A percentile compares a stretch with the other conserved stretches of the same genome.
Conservation (phyloP, 768 basidiomycete genomes). For the Mycena haematopus region DNA sequence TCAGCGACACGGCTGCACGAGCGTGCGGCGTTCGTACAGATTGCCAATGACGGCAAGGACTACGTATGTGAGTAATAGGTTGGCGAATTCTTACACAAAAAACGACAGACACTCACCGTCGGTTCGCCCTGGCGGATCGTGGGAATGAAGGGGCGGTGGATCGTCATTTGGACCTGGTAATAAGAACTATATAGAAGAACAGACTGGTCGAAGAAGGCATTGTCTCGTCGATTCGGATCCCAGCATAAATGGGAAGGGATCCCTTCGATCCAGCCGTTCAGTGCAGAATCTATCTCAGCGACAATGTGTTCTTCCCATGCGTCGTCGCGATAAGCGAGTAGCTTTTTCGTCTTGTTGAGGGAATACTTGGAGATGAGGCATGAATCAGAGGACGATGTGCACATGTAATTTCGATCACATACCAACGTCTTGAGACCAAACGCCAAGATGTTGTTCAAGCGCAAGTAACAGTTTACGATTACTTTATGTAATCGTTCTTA, state of each 20-base stretch:
- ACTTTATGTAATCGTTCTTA: too few relatives aligned
- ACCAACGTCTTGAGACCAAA: constrained; percentile 65
- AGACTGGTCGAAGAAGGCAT: constrained; percentile 45
- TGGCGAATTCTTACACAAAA: not conserved
- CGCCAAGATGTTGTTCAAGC: constrained; percentile 65
- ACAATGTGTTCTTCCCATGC: constrained; percentile 71
- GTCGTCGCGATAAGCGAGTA: constrained; percentile 49
- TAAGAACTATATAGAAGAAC: constrained; percentile 46
- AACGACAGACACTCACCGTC: constrained; percentile 10
- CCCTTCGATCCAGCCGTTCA: constrained; percentile 68
- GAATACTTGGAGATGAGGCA: too few relatives aligned
- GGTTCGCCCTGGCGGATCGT: constrained; percentile 13
- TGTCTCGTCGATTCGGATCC: constrained; percentile 45
- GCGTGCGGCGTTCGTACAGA: constrained; percentile 84
- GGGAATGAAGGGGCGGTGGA: constrained; percentile 59
- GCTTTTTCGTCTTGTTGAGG: constrained; percentile 64
- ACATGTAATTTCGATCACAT: too few relatives aligned
- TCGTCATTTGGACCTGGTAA: constrained; percentile 52
- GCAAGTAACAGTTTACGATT: constrained; percentile 56
- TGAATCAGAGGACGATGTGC: too few relatives aligned
- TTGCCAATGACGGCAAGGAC: constrained; percentile 60
- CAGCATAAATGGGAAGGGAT: constrained; percentile 48
- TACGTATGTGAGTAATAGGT: not conserved
- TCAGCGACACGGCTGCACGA: constrained; percentile 78
- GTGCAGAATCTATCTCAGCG: constrained; percentile 73